phyloP scores from a whole-genome alignment of 179 eudicot genomes.

The Actinidia chinensis region DNA sequence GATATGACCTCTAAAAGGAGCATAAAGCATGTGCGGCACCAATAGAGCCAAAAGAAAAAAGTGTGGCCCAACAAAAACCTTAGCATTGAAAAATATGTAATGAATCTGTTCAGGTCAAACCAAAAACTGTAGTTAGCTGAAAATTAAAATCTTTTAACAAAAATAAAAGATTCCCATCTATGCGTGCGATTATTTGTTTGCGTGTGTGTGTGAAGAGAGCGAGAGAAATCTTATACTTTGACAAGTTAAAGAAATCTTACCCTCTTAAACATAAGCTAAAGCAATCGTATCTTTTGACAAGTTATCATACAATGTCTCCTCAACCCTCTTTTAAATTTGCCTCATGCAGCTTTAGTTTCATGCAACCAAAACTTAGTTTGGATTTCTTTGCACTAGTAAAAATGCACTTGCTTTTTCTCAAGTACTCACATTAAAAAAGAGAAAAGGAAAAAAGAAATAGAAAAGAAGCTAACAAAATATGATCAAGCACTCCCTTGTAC shows the following conservation, averaged over 20 bases:
- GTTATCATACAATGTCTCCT: not conserved
- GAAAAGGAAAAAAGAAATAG: not conserved
- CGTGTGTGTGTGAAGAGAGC: not conserved
- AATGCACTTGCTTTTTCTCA: not conserved
- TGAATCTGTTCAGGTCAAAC: not conserved
- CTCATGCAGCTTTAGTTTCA: not conserved
- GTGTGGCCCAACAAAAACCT: no score
- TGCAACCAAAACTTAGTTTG: not conserved
- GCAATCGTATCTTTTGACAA: not conserved
- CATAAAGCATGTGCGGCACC: no score
- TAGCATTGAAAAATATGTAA: not conserved
- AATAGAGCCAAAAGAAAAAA: no score
- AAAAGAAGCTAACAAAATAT: not conserved
- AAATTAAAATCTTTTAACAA: not conserved
- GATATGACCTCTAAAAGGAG: no score
- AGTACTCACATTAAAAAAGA: not conserved
- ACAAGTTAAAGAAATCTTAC: no score
- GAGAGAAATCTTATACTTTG: not conserved
- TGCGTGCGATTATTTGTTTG: no score
- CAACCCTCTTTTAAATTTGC: not conserved
- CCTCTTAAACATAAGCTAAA: not conserved
- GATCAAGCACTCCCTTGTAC: not conserved
- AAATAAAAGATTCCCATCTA: not conserved
- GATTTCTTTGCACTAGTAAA: not conserved
- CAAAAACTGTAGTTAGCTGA: not conserved